Percentiles rank a stretch among this genome's conserved stretches.
phyloP scores from a whole-genome alignment of 352 stramenopile genomes.

The Hyaloperonospora brassicae region DNA sequence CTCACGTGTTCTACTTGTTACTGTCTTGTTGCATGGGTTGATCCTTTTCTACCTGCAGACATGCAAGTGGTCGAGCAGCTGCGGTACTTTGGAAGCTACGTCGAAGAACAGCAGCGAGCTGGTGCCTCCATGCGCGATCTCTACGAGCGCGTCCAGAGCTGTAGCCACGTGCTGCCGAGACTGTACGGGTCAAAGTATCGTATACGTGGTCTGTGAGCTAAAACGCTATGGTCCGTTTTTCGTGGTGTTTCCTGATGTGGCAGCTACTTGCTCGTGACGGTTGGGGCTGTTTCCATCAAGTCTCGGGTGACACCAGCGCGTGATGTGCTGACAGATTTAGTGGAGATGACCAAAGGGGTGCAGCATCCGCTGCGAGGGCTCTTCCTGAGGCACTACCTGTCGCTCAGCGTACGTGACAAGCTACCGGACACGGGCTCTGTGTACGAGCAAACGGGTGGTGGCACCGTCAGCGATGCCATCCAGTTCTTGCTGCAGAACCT shows the following conservation, averaged over 20 bases:
- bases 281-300: slow-evolving; percentile 94
- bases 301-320: slow-evolving; percentile 56
- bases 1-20: background rate
- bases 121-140: slow-evolving; percentile 87
- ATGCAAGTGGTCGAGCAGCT: slow-evolving; percentile 91
- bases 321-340: slow-evolving; percentile 95
- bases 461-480: slow-evolving; percentile 85
- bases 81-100: slow-evolving; percentile 90
- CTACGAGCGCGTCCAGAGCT: slow-evolving; percentile 94
- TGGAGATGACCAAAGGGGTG: slow-evolving; percentile 98
- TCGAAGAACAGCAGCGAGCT: slow-evolving; percentile 72
- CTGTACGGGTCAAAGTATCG: slow-evolving; percentile 37
- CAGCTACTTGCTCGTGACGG: slow-evolving; percentile 93
- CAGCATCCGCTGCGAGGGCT: slow-evolving; percentile 97
- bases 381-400: slow-evolving; percentile 97
- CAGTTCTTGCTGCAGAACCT: slow-evolving; percentile 97
- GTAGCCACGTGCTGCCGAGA: slow-evolving; percentile 92
- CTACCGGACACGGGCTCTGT: slow-evolving; percentile 83
- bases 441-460: slow-evolving; percentile 67
- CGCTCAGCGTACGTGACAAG: slow-evolving; percentile 87
- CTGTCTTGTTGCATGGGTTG: background rate
- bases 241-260: slow-evolving; percentile 1
- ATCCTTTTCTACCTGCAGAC: slow-evolving; percentile 25
- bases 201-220: too few relatives aligned
- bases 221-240: background rate